Base-by-base conservation (phyloP, 1,284 basidiomycete genomes). In the Leucocoprinus gongylophorus region DNA sequence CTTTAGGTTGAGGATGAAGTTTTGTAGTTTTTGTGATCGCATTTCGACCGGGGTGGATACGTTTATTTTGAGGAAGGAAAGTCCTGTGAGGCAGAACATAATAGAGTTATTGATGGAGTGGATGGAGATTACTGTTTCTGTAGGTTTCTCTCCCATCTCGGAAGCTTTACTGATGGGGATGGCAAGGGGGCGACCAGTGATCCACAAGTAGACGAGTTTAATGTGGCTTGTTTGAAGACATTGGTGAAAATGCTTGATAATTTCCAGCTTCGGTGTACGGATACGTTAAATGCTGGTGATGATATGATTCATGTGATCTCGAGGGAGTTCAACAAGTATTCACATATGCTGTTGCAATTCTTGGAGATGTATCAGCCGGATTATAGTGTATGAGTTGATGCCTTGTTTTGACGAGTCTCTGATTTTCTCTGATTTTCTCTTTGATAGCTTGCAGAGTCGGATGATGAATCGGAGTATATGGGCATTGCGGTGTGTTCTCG, bases 301-400 rank as follows among this genome's bases (percentile, higher is more conserved):
- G 81, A 88, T 50, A 72, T 75, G 30, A 72, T 76, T 1, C 86
- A 89, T 60, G 81, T 81, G 29, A 78, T 87, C 28, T 84, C 88
- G 2, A 75, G 91, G 26, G 65, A 91, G 28, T 93, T 93, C 69
- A 83, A 85, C 59, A 81, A 83, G 46, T 91, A 92, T 62, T 82
- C 85, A 39, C 72, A 71, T 18, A 74, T 83, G 41, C 73, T 93
- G 30, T 70, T 88, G 32, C 77, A 79, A 59, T 78, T 81, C 3
- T 69, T 88, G 50, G 79, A 80, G 41, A 66, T 73, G 13, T 75
- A 69, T 56, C 75, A 76, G 40, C 58, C 67, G 29, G 80, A 80
- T 17, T 59, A 62, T 49, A 55, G 61, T 21, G 81, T 84, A 54
- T 48, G 72, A 61, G 13, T 33, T 45, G 23, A 26, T 20, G 10